phyloP scores from a whole-genome alignment of 2,329 filamentous ascomycete genomes.

The Stagonosporopsis vannaccii region DNA sequence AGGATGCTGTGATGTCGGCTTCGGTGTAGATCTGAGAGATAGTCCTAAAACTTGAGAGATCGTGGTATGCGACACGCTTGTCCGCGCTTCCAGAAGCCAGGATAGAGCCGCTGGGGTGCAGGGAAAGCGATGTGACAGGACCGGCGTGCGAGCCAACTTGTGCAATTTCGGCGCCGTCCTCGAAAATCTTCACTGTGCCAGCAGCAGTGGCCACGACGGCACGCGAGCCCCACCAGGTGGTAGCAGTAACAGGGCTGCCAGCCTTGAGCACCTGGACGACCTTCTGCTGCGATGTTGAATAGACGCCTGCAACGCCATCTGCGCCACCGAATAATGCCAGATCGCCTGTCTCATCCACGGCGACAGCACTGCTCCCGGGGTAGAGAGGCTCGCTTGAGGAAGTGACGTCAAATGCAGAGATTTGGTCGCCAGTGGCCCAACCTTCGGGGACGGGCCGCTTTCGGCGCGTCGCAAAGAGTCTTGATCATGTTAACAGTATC shows the following conservation, averaged over 20 bases:
- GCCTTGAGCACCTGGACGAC: conserved; percentile 72
- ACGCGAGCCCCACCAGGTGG: conserved; percentile 70
- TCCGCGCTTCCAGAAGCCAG: conserved; percentile 88
- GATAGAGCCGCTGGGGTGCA: conserved; percentile 84
- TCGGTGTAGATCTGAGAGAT: conserved; percentile 82
- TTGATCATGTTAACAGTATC: conserved; percentile 52
- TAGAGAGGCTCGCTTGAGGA: conserved; percentile 65
- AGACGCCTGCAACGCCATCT: conserved; percentile 78
- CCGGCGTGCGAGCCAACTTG: conserved; percentile 84
- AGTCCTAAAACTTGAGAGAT: conserved; percentile 70
- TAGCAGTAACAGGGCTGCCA: conserved; percentile 71
- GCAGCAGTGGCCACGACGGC: conserved; percentile 76
- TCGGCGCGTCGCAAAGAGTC: conserved; percentile 85
- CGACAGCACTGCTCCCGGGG: conserved; percentile 64
- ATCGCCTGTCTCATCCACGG: conserved; percentile 66
- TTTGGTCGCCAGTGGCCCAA: conserved; percentile 79
- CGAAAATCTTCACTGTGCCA: conserved; percentile 80
- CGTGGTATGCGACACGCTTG: conserved; percentile 92
- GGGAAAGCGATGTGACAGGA: conserved; percentile 74
- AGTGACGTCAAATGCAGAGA: conserved; percentile 66
- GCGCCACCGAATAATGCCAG: conserved; percentile 77
- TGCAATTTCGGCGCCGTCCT: conserved; percentile 72
- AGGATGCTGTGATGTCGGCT: conserved; percentile 75
- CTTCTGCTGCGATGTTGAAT: conserved; percentile 78
- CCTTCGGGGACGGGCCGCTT: conserved; percentile 85